phyloP scores from a whole-genome alignment of 176 grass and related monocot species.

The Chrysopogon serrulatus region DNA sequence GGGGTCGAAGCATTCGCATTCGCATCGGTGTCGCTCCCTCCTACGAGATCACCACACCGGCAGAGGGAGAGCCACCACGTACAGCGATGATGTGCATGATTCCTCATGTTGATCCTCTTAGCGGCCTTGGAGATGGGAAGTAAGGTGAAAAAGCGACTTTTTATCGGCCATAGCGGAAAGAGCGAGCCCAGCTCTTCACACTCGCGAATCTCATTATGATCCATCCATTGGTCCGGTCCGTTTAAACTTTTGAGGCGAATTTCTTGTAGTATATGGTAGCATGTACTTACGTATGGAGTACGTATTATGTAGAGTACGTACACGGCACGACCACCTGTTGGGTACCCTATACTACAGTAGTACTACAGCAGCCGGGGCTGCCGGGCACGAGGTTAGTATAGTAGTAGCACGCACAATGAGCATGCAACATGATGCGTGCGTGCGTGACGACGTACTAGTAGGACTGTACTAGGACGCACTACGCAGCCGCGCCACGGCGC shows the following conservation, averaged over 20 bases:
- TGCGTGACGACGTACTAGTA: not conserved
- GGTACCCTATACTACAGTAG: no score
- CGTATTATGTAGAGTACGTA: not conserved
- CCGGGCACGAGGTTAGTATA: no score
- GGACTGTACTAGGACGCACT: no score
- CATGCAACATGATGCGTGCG: not conserved
- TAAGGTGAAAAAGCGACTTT: constrained; percentile 23
- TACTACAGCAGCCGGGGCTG: no score
- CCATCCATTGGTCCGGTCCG: not conserved
- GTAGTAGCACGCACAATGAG: not conserved
- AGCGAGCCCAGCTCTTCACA: not conserved
- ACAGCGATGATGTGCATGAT: constrained; percentile 32
- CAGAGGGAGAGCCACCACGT: not conserved
- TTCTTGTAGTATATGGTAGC: not conserved
- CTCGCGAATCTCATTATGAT: constrained; percentile 37
- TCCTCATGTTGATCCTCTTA: constrained; percentile 41
- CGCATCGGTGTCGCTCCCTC: not conserved
- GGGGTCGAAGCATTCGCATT: not conserved
- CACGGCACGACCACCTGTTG: not conserved
- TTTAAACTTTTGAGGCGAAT: not conserved
- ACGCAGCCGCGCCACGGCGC: no score
- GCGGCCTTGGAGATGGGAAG: not conserved
- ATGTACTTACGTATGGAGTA: not conserved
- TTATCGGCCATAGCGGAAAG: constrained; percentile 21
- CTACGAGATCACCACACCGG: not conserved